These are phyloP conservation scores for Apiospora marii DNA, from an alignment of 2,329 filamentous ascomycete species.

Conservation along the genomic window DNA sequence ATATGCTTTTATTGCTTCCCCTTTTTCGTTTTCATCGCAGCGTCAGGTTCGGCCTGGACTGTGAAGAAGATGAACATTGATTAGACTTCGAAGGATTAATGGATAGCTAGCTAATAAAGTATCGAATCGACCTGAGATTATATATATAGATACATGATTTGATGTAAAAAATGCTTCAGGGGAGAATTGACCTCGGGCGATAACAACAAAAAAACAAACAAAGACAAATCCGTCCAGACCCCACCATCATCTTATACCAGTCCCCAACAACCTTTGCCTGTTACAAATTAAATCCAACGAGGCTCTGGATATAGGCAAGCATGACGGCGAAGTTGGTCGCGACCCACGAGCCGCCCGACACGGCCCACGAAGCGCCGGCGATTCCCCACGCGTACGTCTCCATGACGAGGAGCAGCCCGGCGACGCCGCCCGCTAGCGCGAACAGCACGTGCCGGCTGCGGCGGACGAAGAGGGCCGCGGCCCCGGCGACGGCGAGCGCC, in stretches of 20 bases:
- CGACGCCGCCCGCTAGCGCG: neutral
- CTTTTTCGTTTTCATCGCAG: constrained; percentile 6
- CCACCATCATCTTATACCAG: neutral
- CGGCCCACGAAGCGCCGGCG: neutral
- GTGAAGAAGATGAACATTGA: constrained; percentile 2
- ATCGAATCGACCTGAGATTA: neutral
- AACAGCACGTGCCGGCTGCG: neutral
- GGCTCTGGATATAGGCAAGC: neutral
- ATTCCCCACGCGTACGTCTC: neutral
- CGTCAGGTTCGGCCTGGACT: constrained; percentile 8
- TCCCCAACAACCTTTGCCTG: neutral
- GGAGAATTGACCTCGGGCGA: neutral
- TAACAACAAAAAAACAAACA: neutral
- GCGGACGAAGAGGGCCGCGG: neutral
- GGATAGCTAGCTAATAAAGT: neutral
- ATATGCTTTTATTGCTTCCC: neutral
- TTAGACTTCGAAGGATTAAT: neutral
- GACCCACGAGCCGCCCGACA: neutral
- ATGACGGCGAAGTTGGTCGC: neutral
- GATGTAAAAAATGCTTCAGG: neutral
- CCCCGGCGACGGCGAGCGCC: neutral
- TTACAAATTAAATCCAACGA: neutral
- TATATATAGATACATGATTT: neutral
- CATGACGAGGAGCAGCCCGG: neutral
- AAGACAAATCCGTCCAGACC: neutral